Percentiles rank a stretch among this genome's conserved stretches.
phyloP scores from a whole-genome alignment of 2,329 filamentous ascomycete species.

The Knufia fluminis region DNA sequence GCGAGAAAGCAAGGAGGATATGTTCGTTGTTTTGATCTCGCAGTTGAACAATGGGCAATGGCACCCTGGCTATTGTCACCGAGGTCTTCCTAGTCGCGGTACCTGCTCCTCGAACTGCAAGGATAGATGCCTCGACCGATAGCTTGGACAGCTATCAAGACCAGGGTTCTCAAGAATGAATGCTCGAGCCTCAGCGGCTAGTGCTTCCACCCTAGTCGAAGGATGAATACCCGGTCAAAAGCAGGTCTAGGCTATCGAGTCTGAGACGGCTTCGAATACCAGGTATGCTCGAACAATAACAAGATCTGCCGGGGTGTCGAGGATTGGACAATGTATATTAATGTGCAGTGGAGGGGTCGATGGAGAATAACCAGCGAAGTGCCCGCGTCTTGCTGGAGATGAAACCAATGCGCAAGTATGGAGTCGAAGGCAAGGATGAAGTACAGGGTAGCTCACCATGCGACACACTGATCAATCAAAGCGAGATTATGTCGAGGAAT shows the following conservation, averaged over 20 bases:
- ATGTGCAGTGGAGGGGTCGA: conserved; percentile 9
- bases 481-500: conserved; percentile 15
- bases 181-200: conserved; percentile 1
- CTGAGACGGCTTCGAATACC: background rate
- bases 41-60: background rate
- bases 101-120: background rate
- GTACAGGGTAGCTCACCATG: conserved; percentile 1
- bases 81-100: background rate
- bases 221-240: background rate
- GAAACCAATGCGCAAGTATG: conserved; percentile 1
- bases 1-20: conserved; percentile 11
- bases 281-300: conserved; percentile 1
- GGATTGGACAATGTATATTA: conserved; percentile 6
- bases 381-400: background rate
- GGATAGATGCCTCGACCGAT: background rate
- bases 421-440: conserved; percentile 6
- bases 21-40: conserved; percentile 9
- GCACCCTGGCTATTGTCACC: background rate
- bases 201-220: conserved; percentile 1
- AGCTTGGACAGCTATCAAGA: background rate
- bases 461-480: conserved; percentile 9
- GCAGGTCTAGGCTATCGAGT: conserved; percentile 3
- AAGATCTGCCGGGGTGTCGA: conserved; percentile 8
- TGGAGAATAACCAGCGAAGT: conserved; percentile 5
- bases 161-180: background rate